Evolutionary conservation across 495 filamentous ascomycete genomes (phyloP).

Genomic region (Massariosphaeria phaeospora): DNA sequence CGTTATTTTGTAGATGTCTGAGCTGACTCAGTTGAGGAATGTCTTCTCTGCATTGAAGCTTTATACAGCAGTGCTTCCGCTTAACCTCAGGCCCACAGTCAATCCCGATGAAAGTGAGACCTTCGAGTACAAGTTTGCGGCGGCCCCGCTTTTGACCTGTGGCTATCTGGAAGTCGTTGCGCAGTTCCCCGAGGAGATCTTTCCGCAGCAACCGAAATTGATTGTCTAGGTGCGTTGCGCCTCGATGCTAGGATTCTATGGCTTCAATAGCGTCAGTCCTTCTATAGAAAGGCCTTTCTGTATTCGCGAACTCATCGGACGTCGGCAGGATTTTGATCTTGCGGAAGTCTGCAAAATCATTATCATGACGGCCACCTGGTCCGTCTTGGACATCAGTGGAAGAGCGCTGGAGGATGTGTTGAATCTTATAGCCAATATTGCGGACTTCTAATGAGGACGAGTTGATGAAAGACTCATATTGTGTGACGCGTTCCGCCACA

Average conservation of each 20-base stretch:
- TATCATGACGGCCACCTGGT: conserved; percentile 74
- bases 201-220: conserved; percentile 74
- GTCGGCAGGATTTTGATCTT: conserved; percentile 65
- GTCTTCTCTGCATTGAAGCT: conserved; percentile 41
- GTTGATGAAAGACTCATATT: conserved; percentile 15
- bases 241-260: conserved; percentile 34
- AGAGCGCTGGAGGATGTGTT: conserved; percentile 39
- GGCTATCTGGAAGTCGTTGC: conserved; percentile 47
- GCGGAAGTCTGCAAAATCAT: conserved; percentile 61
- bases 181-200: conserved; percentile 65
- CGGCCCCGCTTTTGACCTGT: conserved; percentile 25
- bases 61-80: conserved; percentile 17
- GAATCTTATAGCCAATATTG: conserved; percentile 40
- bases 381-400: conserved; percentile 19
- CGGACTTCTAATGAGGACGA: conserved; percentile 12
- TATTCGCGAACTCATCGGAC: conserved; percentile 58
- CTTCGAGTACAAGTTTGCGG: neutral
- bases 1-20: too few species aligned
- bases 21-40: conserved; percentile 43
- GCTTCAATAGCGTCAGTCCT: conserved; percentile 29
- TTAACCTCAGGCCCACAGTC: conserved; percentile 25
- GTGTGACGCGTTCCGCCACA: conserved; percentile 7
- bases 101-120: conserved; percentile 11
- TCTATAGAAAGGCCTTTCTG: conserved; percentile 55
- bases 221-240: conserved; percentile 60